A percentile compares a stretch with the other conserved stretches of the same genome.
phyloP scores from a whole-genome alignment of 768 basidiomycete genomes.

The Lactifluus pinguis region DNA sequence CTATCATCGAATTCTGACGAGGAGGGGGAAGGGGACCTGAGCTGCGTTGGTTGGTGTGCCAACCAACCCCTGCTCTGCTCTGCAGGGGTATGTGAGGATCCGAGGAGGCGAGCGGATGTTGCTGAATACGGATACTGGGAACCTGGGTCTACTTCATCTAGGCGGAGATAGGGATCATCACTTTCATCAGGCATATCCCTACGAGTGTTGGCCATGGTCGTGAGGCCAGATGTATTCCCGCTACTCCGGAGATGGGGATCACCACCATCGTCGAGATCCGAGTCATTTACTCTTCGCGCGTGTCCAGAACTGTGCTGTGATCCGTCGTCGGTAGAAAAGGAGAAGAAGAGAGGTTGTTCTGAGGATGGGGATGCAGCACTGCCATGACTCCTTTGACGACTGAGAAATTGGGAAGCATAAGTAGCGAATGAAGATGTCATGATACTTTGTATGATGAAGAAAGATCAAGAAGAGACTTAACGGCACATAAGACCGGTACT shows the following conservation, averaged over 20 bases:
- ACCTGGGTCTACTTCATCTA: constrained; percentile 55
- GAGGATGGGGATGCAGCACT: constrained; percentile 43
- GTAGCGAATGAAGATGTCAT: constrained; percentile 69
- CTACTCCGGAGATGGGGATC: constrained; percentile 62
- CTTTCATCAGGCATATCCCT: constrained; percentile 37
- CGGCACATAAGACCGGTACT: constrained; percentile 3
- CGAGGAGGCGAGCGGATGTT: constrained; percentile 32
- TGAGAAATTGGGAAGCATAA: constrained; percentile 77
- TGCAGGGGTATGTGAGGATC: constrained; percentile 23
- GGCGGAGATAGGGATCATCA: constrained; percentile 69
- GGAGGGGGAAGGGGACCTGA: constrained; percentile 38
- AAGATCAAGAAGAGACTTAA: neutral
- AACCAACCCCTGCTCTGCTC: constrained; percentile 51
- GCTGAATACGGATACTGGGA: constrained; percentile 30
- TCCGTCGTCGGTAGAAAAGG: constrained; percentile 71
- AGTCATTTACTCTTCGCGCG: constrained; percentile 26
- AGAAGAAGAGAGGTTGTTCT: constrained; percentile 79
- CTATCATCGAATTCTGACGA: constrained; percentile 33
- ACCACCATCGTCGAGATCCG: constrained; percentile 61
- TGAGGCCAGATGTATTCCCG: constrained; percentile 25
- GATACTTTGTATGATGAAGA: neutral
- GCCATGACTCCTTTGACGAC: constrained; percentile 38
- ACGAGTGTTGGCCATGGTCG: constrained; percentile 23
- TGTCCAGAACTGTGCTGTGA: constrained; percentile 39
- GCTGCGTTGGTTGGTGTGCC: constrained; percentile 65